Conservation (phyloP, 768 basidiomycete species). For the Boletus reticuloceps region DNA sequence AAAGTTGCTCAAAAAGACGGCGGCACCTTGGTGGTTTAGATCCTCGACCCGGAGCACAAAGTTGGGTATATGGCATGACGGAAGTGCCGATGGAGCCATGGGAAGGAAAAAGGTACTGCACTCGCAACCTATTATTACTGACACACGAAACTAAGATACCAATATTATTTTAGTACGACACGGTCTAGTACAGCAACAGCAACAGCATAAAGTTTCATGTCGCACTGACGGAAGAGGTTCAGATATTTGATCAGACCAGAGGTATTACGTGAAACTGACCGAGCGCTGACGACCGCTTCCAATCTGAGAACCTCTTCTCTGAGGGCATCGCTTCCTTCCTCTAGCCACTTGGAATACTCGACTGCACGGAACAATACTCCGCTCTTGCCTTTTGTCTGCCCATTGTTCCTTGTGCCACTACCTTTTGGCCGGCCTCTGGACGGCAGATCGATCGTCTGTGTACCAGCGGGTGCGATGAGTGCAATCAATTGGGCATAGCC, state of each 20-base stretch:
- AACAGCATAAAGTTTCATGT: background rate
- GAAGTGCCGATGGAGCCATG: conserved; percentile 25
- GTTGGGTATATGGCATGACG: conserved; percentile 53
- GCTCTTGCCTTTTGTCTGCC: conserved; percentile 82
- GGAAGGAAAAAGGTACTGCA: background rate
- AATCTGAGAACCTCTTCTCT: conserved; percentile 63
- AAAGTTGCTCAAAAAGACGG: conserved; percentile 53
- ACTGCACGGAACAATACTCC: conserved; percentile 85
- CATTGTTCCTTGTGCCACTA: conserved; percentile 61
- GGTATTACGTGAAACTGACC: conserved; percentile 11
- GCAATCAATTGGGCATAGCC: conserved; percentile 86
- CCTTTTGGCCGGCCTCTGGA: conserved; percentile 80
- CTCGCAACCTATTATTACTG: too few species aligned
- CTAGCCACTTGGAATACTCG: conserved; percentile 84
- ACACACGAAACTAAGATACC: conserved; percentile 6
- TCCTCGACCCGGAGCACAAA: conserved; percentile 58
- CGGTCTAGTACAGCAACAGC: background rate
- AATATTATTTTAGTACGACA: conserved; percentile 2
- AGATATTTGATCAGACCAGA: background rate
- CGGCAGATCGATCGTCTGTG: conserved; percentile 69
- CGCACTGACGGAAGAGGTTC: background rate
- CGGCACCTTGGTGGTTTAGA: conserved; percentile 54
- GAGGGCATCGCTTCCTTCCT: conserved; percentile 74
- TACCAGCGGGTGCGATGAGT: conserved; percentile 76
- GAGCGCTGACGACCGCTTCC: conserved; percentile 42